Percentiles rank a stretch among this genome's conserved stretches.
Evolutionary conservation across 192 early-diverging fungal genomes (phyloP).

Genomic region (Thoreauomyces humboldtii): DNA sequence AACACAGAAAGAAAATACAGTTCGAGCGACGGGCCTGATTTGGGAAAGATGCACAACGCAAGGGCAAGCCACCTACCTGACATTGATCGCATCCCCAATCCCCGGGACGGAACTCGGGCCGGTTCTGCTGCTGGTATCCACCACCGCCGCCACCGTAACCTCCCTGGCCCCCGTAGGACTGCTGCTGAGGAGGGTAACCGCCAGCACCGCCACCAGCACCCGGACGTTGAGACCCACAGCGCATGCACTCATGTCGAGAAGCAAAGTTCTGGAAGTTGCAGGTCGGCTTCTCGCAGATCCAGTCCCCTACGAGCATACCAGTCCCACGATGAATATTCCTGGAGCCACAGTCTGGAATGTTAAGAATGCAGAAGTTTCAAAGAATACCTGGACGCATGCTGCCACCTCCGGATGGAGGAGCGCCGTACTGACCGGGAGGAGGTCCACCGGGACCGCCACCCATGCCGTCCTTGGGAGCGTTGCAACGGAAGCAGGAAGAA

Average conservation of each 20-base stretch:
- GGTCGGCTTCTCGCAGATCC: slow-evolving; percentile 64
- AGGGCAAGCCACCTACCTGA: too few relatives aligned
- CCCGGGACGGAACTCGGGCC: slow-evolving; percentile 54
- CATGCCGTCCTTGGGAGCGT: slow-evolving; percentile 24
- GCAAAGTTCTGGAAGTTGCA: slow-evolving; percentile 80
- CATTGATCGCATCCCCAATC: slow-evolving; percentile 69
- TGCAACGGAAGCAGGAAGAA: slow-evolving; percentile 62
- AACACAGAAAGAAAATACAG: too few relatives aligned
- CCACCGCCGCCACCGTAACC: neutral
- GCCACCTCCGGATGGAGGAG: slow-evolving; percentile 45
- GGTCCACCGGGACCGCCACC: neutral
- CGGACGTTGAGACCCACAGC: slow-evolving; percentile 48
- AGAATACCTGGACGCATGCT: slow-evolving; percentile 3
- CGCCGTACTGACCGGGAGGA: neutral
- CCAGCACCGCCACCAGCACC: neutral
- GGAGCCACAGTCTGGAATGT: too few relatives aligned
- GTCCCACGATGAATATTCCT: too few relatives aligned
- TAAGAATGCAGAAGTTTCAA: too few relatives aligned
- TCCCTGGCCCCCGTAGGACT: neutral
- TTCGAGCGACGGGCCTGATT: too few relatives aligned
- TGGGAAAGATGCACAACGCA: too few relatives aligned
- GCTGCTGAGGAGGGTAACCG: too few relatives aligned
- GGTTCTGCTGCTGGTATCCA: slow-evolving; percentile 17
- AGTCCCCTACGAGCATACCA: slow-evolving; percentile 54
- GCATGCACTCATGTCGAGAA: slow-evolving; percentile 63